Conservation (phyloP, 1,284 basidiomycete genomes). For the Cystobasidiaceae sp. region DNA sequence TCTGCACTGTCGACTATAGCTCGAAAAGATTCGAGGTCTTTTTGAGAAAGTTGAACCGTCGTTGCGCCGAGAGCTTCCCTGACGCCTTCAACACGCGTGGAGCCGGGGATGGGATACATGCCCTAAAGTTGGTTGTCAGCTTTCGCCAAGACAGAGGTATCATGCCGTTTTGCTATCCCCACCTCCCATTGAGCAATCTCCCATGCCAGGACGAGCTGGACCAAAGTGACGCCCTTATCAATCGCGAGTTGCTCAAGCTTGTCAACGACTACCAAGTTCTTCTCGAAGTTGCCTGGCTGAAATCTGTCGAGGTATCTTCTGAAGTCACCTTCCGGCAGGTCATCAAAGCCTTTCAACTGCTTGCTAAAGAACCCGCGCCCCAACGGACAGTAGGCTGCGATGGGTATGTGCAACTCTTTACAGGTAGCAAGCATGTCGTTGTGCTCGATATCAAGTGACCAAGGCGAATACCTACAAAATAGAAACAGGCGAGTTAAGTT, state of each 20-base stretch:
- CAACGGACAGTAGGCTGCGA: conserved; percentile 60
- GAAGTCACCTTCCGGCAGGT: conserved; percentile 55
- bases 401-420: conserved; percentile 53
- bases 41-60: too few species aligned
- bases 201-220: conserved; percentile 61
- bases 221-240: conserved; percentile 53
- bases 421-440: conserved; percentile 47
- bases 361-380: conserved; percentile 62
- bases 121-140: neutral
- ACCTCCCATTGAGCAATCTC: conserved; percentile 54
- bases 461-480: conserved; percentile 46
- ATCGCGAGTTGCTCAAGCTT: conserved; percentile 51
- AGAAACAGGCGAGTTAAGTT: neutral
- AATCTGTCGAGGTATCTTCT: conserved; percentile 47
- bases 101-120: conserved; percentile 48
- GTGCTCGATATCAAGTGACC: conserved; percentile 49
- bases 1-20: too few species aligned
- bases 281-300: conserved; percentile 55
- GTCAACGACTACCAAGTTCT: conserved; percentile 55
- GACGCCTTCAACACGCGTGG: conserved; percentile 43
- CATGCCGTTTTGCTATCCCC: too few species aligned
- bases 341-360: conserved; percentile 52
- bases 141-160: conserved; percentile 38
- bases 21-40: too few species aligned
- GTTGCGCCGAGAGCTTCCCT: conserved; percentile 43